phyloP scores from a whole-genome alignment of 2,329 filamentous ascomycete genomes.

The Madurella fahalii region DNA sequence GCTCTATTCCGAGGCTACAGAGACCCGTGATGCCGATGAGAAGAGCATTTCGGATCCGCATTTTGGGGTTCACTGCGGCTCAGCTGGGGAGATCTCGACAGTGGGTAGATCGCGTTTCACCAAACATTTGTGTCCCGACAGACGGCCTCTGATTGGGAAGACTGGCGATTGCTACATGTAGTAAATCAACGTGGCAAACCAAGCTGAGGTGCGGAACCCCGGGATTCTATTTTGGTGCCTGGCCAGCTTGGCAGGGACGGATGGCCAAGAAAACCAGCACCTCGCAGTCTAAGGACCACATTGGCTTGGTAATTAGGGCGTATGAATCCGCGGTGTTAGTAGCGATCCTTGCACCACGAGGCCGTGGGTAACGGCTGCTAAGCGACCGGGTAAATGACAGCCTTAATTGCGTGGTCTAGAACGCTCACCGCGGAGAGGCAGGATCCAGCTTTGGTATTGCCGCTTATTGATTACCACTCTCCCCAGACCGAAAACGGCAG shows the following conservation, averaged over 20 bases:
- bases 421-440: not conserved
- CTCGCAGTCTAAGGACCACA: not conserved
- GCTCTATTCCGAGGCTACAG: not conserved
- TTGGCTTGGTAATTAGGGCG: not conserved
- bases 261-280: not conserved
- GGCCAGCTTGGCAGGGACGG: not conserved
- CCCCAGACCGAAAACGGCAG: not conserved
- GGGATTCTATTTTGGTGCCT: not conserved
- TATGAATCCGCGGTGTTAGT: not conserved
- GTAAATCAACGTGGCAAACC: not conserved
- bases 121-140: too few species aligned
- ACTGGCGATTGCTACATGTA: not conserved
- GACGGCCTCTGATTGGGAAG: too few species aligned
- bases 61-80: not conserved
- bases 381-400: not conserved
- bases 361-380: not conserved
- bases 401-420: not conserved
- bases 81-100: not conserved
- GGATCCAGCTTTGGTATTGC: not conserved
- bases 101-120: too few species aligned
- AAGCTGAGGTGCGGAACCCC: not conserved
- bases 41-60: not conserved
- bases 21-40: not conserved
- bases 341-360: not conserved
- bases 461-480: not conserved